Base-by-base conservation (phyloP, 2,329 filamentous ascomycete species). In the Chaetothyriales sp. region DNA sequence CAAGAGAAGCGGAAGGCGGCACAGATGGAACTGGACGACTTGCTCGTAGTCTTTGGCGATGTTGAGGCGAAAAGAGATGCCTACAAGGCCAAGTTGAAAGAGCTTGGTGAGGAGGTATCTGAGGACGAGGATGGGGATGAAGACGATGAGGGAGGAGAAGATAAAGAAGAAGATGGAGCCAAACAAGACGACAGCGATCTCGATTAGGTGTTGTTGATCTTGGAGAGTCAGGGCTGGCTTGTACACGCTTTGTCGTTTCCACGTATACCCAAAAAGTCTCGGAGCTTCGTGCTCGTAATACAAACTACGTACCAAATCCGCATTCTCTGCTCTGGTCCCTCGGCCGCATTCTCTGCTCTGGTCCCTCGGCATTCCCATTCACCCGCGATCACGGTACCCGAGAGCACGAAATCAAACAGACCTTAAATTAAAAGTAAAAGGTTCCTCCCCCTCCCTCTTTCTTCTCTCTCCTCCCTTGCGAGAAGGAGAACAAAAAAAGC, bases 21-120 rank as follows among this genome's bases (percentile, higher is more conserved):
- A 4, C 86, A 90, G 64, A 75, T 78, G 2, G 86, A 92, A 66
- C 72, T 90, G 46, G 86, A 92, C 59, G 86, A 92, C 65, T 73
- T 90, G 50, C 70, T 92, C 37, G 85, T 90, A 70, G 82, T 92
- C 4, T 87, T 89, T 66, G 81, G 80, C 13, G 86, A 92, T 63
- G 64, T 89, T 18, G 86, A 92, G 66, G 84, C 87, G 50, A 90
- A 89, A 69, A 73, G 81, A 47, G 75, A 76, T 44, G 80, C 78
- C 60, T 88, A 90, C 64, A 90, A 75, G 70, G 67, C 73, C 67
- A 82, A 79, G 47, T 72, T 89, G 13, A 77, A 77, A 61, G 77
- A 76, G 19, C 71, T 88, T 18, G 85, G 85, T 2, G 78, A 86
- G 62, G 73, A 74, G 54, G 80, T 90, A 8, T 89, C 86, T 1